phyloP scores from a whole-genome alignment of 1,284 basidiomycete genomes.

The Austroboletus novae-zelandiae region DNA sequence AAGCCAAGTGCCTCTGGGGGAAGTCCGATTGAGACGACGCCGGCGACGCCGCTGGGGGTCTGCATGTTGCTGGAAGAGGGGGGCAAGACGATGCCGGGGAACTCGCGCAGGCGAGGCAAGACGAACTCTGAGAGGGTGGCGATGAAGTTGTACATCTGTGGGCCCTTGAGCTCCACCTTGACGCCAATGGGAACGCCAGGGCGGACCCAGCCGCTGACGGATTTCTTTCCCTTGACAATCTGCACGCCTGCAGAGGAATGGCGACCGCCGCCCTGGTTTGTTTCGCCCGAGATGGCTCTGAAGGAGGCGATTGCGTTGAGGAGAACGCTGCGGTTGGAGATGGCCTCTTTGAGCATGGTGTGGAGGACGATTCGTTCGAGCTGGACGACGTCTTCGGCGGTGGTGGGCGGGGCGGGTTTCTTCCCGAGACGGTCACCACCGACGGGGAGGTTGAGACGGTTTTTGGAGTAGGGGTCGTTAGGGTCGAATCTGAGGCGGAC shows the following conservation, averaged over 20 bases:
- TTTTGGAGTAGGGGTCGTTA: constrained; percentile 74
- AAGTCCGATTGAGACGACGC: constrained; percentile 89
- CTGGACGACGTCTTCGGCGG: constrained; percentile 64
- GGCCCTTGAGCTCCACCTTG: constrained; percentile 87
- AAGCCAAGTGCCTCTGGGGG: constrained; percentile 82
- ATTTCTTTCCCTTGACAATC: constrained; percentile 76
- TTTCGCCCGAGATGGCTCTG: constrained; percentile 86
- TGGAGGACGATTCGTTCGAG: constrained; percentile 87
- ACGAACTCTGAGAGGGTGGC: constrained; percentile 91
- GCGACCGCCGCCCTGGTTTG: constrained; percentile 64
- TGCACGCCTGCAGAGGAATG: constrained; percentile 75
- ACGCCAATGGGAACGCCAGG: constrained; percentile 82
- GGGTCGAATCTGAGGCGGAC: constrained; percentile 75
- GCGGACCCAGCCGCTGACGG: constrained; percentile 85
- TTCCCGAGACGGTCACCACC: constrained; percentile 70
- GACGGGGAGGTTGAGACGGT: constrained; percentile 69
- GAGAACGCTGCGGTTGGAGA: constrained; percentile 74
- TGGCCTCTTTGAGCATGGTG: constrained; percentile 79
- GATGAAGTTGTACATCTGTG: constrained; percentile 93
- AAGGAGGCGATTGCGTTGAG: constrained; percentile 85
- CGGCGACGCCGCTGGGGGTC: constrained; percentile 76
- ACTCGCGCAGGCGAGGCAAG: constrained; percentile 89
- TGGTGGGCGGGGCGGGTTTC: constrained; percentile 61
- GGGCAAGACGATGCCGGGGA: constrained; percentile 77
- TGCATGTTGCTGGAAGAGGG: constrained; percentile 58